Conservation (phyloP, 2,329 filamentous ascomycete genomes). For the Coleophoma crateriformis region DNA sequence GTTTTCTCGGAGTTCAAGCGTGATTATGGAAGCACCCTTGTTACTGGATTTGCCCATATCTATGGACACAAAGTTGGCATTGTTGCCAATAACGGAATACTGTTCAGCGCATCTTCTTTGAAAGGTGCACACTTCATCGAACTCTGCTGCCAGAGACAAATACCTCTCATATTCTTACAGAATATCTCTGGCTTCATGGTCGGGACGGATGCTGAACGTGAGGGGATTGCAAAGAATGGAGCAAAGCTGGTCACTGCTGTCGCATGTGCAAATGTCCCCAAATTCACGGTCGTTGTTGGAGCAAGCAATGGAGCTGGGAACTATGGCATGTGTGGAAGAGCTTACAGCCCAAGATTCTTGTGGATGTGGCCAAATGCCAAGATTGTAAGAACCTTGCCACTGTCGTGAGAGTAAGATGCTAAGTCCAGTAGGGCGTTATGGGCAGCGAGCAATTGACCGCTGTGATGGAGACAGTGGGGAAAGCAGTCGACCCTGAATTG, state of each 20-base stretch:
- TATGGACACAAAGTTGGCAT: constrained; percentile 90
- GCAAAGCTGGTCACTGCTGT: constrained; percentile 96
- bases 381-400: constrained; percentile 36
- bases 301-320: constrained; percentile 91
- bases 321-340: constrained; percentile 96
- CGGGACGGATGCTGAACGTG: constrained; percentile 82
- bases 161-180: constrained; percentile 89
- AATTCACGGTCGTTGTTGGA: constrained; percentile 95
- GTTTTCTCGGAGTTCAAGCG: constrained; percentile 93
- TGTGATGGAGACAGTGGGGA: constrained; percentile 93
- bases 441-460: constrained; percentile 84
- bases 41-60: constrained; percentile 87
- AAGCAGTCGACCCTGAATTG: constrained; percentile 72
- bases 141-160: constrained; percentile 82
- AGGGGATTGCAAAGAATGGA: constrained; percentile 95
- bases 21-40: constrained; percentile 80
- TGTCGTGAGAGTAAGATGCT: not conserved
- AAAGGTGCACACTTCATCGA: constrained; percentile 98
- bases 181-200: constrained; percentile 99
- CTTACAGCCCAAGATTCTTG: constrained; percentile 84
- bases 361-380: constrained; percentile 99
- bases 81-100: constrained; percentile 91
- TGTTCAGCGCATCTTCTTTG: constrained; percentile 82
- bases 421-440: constrained; percentile 65
- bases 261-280: constrained; percentile 88